Evolutionary conservation across 2,329 filamentous ascomycete genomes (phyloP).

Genomic region (Hypoxylon sp.): DNA sequence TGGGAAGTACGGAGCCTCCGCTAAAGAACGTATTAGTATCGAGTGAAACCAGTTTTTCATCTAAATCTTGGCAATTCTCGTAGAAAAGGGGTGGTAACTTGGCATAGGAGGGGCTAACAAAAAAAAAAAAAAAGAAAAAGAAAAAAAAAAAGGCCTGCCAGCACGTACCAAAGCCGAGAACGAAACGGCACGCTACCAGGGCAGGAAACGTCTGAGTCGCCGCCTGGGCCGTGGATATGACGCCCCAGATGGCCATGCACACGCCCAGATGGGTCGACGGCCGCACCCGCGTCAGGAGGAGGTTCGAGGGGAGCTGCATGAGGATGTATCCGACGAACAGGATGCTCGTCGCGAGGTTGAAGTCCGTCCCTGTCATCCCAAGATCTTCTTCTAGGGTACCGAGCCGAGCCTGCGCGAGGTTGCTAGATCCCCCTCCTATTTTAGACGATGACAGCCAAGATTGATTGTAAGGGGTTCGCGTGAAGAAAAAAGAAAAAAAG

Average conservation of each 20-base stretch:
- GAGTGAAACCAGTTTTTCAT: background rate
- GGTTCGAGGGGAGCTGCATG: conserved; percentile 72
- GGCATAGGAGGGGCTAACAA: no score
- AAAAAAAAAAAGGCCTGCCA: background rate
- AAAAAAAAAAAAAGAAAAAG: no score
- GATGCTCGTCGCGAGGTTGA: conserved; percentile 66
- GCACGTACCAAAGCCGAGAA: conserved; percentile 55
- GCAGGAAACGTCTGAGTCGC: conserved; percentile 57
- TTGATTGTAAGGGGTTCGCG: background rate
- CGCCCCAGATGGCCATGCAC: conserved; percentile 56
- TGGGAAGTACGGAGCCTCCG: conserved; percentile 65
- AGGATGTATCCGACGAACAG: conserved; percentile 70
- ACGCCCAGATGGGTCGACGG: conserved; percentile 65
- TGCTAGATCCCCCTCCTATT: conserved; percentile 50
- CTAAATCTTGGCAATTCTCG: background rate
- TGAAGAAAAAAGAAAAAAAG: no score
- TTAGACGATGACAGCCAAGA: background rate
- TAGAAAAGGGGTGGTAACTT: background rate
- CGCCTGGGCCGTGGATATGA: conserved; percentile 59
- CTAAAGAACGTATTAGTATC: conserved; percentile 27
- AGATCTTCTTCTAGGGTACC: conserved; percentile 66
- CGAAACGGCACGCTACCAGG: conserved; percentile 61
- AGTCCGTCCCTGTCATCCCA: conserved; percentile 66
- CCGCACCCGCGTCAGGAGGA: conserved; percentile 64
- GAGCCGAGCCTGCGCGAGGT: conserved; percentile 66